Conservation (phyloP, 306 rosid genomes). For the Quercus bicolor region DNA sequence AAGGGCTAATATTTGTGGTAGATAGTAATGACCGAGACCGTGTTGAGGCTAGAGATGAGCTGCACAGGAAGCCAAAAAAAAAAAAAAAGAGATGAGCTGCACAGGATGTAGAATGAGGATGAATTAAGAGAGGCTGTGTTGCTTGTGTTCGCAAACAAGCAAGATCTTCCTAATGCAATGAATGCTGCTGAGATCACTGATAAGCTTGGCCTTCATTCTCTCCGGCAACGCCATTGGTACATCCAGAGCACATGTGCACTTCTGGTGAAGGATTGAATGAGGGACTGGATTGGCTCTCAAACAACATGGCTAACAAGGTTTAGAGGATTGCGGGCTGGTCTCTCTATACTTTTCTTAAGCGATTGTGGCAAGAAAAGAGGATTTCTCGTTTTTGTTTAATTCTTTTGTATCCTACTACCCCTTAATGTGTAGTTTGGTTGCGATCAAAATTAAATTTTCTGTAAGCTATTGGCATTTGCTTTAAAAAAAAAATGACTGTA, state of each 20-base stretch:
- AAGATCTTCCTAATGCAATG: constrained; percentile 77
- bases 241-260: constrained; percentile 76
- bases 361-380: constrained; percentile 5
- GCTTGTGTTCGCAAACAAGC: constrained; percentile 71
- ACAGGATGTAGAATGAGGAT: constrained; percentile 30
- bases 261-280: constrained; percentile 73
- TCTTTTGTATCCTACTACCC: not conserved
- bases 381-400: constrained; percentile 6
- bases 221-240: constrained; percentile 69
- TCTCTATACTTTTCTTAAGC: not conserved
- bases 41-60: constrained; percentile 69
- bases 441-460: not conserved
- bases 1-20: constrained; percentile 67
- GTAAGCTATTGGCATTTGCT: constrained; percentile 6
- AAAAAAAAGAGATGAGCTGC: constrained; percentile 36
- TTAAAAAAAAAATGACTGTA: not conserved
- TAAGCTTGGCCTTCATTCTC: constrained; percentile 64
- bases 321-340: constrained; percentile 15
- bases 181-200: constrained; percentile 70
- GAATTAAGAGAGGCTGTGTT: constrained; percentile 65
- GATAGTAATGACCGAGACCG: constrained; percentile 78
- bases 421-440: not conserved
- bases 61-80: constrained; percentile 38
- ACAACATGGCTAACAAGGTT: constrained; percentile 60
- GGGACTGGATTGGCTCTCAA: constrained; percentile 76